phyloP scores from a whole-genome alignment of 306 rosid species.

The Heteromeles arbutifolia region DNA sequence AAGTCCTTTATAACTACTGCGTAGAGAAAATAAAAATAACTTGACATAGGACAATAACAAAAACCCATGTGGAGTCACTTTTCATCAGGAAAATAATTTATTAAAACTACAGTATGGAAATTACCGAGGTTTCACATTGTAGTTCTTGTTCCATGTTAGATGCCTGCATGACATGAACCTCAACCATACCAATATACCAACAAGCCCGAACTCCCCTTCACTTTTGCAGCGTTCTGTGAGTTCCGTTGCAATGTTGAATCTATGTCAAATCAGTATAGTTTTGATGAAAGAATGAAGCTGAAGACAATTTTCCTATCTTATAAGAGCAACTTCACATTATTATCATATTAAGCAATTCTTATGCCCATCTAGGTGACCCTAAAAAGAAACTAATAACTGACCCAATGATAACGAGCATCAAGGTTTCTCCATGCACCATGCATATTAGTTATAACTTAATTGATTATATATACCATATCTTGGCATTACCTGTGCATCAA shows the following conservation, averaged over 20 bases:
- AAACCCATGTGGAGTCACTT: neutral
- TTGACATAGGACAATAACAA: neutral
- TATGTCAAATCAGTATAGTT: neutral
- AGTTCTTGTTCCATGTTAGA: constrained; percentile 36
- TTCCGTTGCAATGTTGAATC: constrained; percentile 32
- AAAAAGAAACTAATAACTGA: neutral
- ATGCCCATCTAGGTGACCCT: neutral
- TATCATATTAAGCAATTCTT: constrained; percentile 1
- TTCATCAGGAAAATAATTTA: neutral
- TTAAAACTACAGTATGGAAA: neutral
- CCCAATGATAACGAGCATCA: neutral
- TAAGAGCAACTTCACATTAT: neutral
- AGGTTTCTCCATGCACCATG: neutral
- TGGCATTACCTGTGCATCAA: constrained; percentile 36
- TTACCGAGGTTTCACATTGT: constrained; percentile 39
- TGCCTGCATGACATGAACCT: constrained; percentile 37
- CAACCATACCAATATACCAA: constrained; percentile 35
- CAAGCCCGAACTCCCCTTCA: constrained; percentile 26
- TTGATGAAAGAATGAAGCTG: neutral
- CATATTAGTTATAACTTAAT: neutral
- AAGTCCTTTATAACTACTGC: neutral
- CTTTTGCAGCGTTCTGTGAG: constrained; percentile 23
- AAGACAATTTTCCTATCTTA: neutral
- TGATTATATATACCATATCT: neutral
- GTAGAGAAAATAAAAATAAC: neutral